Conservation (phyloP, 352 stramenopile species). For the Phytophthora boehmeriae region DNA sequence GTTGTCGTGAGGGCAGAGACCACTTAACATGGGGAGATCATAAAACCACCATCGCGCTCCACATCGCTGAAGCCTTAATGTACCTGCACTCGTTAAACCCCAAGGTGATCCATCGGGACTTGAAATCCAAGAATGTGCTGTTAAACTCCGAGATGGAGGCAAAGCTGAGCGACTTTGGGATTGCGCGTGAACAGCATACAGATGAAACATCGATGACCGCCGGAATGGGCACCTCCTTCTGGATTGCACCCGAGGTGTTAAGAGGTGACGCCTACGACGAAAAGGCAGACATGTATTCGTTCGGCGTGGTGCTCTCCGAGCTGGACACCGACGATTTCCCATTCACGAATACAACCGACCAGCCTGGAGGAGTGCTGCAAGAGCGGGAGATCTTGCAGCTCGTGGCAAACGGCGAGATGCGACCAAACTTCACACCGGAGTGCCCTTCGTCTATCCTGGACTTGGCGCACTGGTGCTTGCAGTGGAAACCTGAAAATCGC, state of each 20-base stretch:
- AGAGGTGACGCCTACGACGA: constrained; percentile 41
- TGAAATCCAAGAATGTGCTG: constrained; percentile 55
- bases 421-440: constrained; percentile 33
- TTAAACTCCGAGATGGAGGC: constrained; percentile 53
- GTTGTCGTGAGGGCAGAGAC: constrained; percentile 17
- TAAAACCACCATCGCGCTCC: constrained; percentile 51
- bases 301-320: constrained; percentile 50
- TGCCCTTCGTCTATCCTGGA: constrained; percentile 40
- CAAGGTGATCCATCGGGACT: constrained; percentile 46
- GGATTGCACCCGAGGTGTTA: constrained; percentile 44
- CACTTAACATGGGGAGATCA: constrained; percentile 37
- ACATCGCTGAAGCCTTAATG: constrained; percentile 47
- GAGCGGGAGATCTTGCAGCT: constrained; percentile 40
- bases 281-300: constrained; percentile 44
- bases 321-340: constrained; percentile 47
- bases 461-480: constrained; percentile 36
- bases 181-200: constrained; percentile 38
- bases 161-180: constrained; percentile 77
- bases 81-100: constrained; percentile 58
- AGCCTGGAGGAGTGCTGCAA: constrained; percentile 22
- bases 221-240: constrained; percentile 41
- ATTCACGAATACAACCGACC: constrained; percentile 38
- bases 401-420: constrained; percentile 33
- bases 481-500: constrained; percentile 30
- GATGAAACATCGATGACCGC: constrained; percentile 38